Base-by-base conservation (phyloP, 768 basidiomycete genomes). In the Leccinellum luteum region DNA sequence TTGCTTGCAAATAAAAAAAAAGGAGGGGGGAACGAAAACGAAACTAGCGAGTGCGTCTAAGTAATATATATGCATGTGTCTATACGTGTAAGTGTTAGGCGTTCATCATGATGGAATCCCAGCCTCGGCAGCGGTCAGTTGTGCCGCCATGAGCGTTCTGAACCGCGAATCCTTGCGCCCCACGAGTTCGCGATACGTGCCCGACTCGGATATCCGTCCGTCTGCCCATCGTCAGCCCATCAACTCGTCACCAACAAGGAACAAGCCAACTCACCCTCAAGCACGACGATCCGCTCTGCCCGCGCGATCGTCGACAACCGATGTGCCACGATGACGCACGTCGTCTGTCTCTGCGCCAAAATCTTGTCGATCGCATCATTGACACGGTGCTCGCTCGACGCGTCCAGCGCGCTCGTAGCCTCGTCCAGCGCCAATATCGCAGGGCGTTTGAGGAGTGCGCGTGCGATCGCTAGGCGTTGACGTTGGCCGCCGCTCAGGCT, bases 331-430 rank as follows among this genome's bases (percentile, higher is more conserved):
- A 95, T 87, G 25, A 94, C 69, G 64, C 93, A 94, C 2, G 93
- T 95, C 32, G 92, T 94, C 60, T 89, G 83, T 47, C 87, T 76
- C 45, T 85, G 84, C 53, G 82, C 80, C 48, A 97, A 76, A 59
- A 96, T 94, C 69, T 87, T 89, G 69, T 93, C 92, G 48, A 97
- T 88, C 4, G 94, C 94, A 63, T 93, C 86, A 67, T 97, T 72
- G 67, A 89, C 90, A 57, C 89, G 80, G 62, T 90, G 85, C 71
- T 95, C 94, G 12, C 91, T 92, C 1, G 90, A 85, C 13, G 94
- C 94, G 69, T 96, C 94, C 56, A 96, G 73, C 14, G 94, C 87
- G 60, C 87, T 90, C 41, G 92, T 92, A 17, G 92, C 94, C 74
- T 97, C 94, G 60, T 96, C 94, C 35, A 97, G 75, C 9, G 92